phyloP scores from a whole-genome alignment of 2,329 filamentous ascomycete genomes.

The Knufia fluminis region DNA sequence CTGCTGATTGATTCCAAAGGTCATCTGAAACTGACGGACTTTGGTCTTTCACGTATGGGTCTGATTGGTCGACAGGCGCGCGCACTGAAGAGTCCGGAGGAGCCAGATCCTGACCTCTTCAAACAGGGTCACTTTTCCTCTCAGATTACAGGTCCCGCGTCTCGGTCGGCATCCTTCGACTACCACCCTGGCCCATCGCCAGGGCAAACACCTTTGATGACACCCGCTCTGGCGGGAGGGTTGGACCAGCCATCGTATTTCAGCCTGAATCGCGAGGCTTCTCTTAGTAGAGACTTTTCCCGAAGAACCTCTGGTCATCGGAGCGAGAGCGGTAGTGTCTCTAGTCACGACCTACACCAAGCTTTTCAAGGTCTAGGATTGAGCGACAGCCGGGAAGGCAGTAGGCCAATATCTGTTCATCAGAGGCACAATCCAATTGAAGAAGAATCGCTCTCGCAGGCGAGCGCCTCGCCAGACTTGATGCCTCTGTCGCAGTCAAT shows the following conservation, averaged over 20 bases:
- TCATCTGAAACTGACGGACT: constrained; percentile 93
- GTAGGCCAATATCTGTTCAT: constrained; percentile 28
- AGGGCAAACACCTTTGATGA: constrained; percentile 74
- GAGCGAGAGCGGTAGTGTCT: constrained; percentile 72
- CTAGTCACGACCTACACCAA: constrained; percentile 68
- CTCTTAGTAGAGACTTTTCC: constrained; percentile 51
- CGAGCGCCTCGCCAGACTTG: constrained; percentile 68
- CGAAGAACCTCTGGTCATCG: constrained; percentile 68
- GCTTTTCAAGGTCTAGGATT: constrained; percentile 76
- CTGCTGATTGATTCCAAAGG: constrained; percentile 93
- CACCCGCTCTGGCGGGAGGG: constrained; percentile 59
- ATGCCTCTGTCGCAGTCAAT: constrained; percentile 53
- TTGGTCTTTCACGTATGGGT: constrained; percentile 94
- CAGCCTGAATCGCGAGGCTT: constrained; percentile 56
- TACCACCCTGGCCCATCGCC: constrained; percentile 70
- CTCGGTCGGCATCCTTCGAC: constrained; percentile 87
- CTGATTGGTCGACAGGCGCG: constrained; percentile 93
- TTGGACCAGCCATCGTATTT: constrained; percentile 90
- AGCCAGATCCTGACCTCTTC: constrained; percentile 83
- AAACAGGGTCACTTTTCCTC: constrained; percentile 80
- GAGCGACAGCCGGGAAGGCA: constrained; percentile 48
- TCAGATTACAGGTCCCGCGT: constrained; percentile 74
- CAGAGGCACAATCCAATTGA: constrained; percentile 55
- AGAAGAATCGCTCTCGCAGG: constrained; percentile 63
- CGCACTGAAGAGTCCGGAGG: constrained; percentile 66